Conservation (phyloP, 139 green algal genomes). For the Asterochloris sp. region DNA sequence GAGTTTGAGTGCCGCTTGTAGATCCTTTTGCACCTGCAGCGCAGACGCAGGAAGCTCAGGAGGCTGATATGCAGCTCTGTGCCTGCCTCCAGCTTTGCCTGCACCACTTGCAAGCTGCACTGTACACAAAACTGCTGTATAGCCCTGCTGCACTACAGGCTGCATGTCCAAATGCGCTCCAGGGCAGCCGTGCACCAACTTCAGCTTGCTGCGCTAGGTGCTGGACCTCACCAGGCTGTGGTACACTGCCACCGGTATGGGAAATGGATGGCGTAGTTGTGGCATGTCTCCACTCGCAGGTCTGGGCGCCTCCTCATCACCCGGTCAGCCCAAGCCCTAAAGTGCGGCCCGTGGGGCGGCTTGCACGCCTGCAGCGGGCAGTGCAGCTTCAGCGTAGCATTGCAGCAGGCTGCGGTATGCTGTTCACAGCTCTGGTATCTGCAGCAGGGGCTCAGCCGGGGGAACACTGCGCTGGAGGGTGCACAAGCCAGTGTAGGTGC, state of each 20-base stretch:
- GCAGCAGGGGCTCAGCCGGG: too few relatives aligned
- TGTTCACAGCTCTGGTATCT: slow-evolving; percentile 29
- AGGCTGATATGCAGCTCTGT: too few relatives aligned
- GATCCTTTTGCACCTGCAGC: slow-evolving; percentile 28
- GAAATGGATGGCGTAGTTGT: slow-evolving; percentile 52
- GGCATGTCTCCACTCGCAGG: slow-evolving; percentile 57
- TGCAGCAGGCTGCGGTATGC: too few relatives aligned
- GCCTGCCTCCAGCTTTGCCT: too few relatives aligned
- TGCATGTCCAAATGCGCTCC: neutral
- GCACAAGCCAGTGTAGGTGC: too few relatives aligned
- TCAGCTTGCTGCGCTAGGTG: neutral
- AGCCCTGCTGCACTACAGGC: neutral
- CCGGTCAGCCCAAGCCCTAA: slow-evolving; percentile 43
- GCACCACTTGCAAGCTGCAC: too few relatives aligned
- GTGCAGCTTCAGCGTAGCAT: too few relatives aligned
- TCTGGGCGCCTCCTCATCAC: slow-evolving; percentile 32
- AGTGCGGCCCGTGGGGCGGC: slow-evolving; percentile 56
- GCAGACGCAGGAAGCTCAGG: too few relatives aligned
- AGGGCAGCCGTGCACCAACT: neutral
- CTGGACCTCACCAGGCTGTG: neutral
- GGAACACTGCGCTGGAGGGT: too few relatives aligned
- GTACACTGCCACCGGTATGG: slow-evolving; percentile 53
- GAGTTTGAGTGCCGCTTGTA: slow-evolving; percentile 59
- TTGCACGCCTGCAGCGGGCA: slow-evolving; percentile 24
- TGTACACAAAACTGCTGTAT: neutral